Conservation (phyloP, 2,329 filamentous ascomycete species). For the Penicillium janthinellum region DNA sequence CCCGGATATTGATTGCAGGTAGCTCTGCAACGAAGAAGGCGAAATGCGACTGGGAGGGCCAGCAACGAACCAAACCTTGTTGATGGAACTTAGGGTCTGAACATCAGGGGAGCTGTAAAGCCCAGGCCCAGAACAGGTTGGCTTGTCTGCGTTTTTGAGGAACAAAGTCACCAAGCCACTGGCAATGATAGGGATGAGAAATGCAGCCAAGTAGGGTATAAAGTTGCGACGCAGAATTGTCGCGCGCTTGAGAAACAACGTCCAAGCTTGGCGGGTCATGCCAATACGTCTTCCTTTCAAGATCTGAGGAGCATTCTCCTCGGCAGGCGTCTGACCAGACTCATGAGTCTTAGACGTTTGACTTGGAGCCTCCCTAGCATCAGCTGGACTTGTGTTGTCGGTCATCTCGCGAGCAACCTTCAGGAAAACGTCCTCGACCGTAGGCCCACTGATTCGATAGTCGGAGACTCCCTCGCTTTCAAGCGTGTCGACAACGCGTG, state of each 20-base stretch:
- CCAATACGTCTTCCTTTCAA: constrained; percentile 70
- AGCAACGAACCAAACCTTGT: constrained; percentile 38
- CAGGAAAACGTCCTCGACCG: constrained; percentile 90
- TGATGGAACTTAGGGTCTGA: constrained; percentile 32
- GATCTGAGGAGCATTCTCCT: constrained; percentile 46
- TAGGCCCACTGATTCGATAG: constrained; percentile 84
- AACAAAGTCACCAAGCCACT: constrained; percentile 79
- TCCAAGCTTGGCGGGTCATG: constrained; percentile 68
- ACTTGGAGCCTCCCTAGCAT: background rate
- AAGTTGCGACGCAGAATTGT: constrained; percentile 78
- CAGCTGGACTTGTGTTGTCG: background rate
- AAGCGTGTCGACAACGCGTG: constrained; percentile 68
- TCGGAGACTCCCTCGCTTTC: constrained; percentile 69
- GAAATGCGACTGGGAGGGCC: constrained; percentile 39
- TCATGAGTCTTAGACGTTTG: background rate
- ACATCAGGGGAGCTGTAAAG: constrained; percentile 25
- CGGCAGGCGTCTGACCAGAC: constrained; percentile 13
- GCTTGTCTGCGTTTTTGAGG: constrained; percentile 58
- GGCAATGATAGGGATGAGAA: constrained; percentile 76
- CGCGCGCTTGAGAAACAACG: constrained; percentile 76
- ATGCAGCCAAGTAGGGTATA: constrained; percentile 72
- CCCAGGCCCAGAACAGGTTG: constrained; percentile 53
- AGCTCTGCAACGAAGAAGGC: constrained; percentile 23
- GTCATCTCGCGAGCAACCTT: constrained; percentile 79
- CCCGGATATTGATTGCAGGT: constrained; percentile 14